Conservation (phyloP, 164 flowering plant genomes). For the Magnolia officinalis region DNA sequence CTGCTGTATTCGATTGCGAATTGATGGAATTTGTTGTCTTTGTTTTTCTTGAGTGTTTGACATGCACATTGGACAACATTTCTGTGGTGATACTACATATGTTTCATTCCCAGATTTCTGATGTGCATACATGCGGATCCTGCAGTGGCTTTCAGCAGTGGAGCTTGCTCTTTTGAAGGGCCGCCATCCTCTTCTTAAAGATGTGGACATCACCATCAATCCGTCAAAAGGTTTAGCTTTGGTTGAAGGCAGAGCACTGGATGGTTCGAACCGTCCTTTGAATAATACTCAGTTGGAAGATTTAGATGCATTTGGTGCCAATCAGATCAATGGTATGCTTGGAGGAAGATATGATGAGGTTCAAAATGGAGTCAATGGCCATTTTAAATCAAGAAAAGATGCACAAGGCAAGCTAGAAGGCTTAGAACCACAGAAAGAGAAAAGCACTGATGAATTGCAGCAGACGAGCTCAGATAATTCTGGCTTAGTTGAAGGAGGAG, state of each 20-base stretch:
- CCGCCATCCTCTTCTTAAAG: conserved; percentile 86
- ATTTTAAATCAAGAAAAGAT: conserved; percentile 16
- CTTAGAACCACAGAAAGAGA: conserved; percentile 18
- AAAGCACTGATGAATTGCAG: conserved; percentile 17
- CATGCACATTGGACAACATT: neutral
- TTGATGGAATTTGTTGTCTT: neutral
- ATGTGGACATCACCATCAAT: conserved; percentile 72
- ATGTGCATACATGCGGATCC: conserved; percentile 11
- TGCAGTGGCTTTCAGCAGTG: conserved; percentile 94
- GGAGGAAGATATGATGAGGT: conserved; percentile 25
- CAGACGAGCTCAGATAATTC: conserved; percentile 30
- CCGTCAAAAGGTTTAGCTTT: conserved; percentile 58
- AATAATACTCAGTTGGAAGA: conserved; percentile 24
- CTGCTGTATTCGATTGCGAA: neutral
- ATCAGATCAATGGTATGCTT: conserved; percentile 20
- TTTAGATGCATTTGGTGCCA: conserved; percentile 25
- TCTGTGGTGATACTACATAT: neutral
- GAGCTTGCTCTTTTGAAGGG: conserved; percentile 97
- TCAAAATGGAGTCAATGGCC: conserved; percentile 7
- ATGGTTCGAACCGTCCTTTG: conserved; percentile 19
- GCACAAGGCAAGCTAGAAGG: conserved; percentile 14
- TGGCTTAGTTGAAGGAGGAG: conserved; percentile 31
- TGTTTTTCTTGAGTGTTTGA: neutral
- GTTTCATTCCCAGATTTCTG: conserved; percentile 13
- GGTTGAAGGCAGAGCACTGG: conserved; percentile 38